A percentile compares a stretch with the other conserved stretches of the same genome.
These are phyloP conservation scores for Pseudocercospora macadamiae DNA, from an alignment of 2,329 filamentous ascomycete species.

Conservation along the genomic window DNA sequence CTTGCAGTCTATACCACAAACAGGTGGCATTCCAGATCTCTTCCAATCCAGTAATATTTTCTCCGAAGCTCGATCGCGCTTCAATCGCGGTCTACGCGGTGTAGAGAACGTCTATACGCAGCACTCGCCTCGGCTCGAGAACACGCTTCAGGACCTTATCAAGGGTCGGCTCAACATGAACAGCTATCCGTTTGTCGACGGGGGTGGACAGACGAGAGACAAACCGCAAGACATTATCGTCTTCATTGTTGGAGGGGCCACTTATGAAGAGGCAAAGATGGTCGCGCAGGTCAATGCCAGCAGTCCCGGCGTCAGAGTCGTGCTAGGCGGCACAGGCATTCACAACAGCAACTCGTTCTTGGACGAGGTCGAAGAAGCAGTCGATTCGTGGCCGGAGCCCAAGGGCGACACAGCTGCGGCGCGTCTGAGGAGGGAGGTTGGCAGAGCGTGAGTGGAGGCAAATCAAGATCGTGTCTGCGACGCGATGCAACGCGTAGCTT, in stretches of 20 bases:
- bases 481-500: too few relatives aligned
- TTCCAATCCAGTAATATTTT: slow-evolving; percentile 93
- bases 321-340: slow-evolving; percentile 83
- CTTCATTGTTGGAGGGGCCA: slow-evolving; percentile 90
- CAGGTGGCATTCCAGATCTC: slow-evolving; percentile 80
- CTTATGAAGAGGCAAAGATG: slow-evolving; percentile 96
- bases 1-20: slow-evolving; percentile 68
- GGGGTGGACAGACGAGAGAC: slow-evolving; percentile 81
- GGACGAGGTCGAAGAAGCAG: slow-evolving; percentile 88
- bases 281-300: slow-evolving; percentile 93
- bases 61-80: slow-evolving; percentile 79
- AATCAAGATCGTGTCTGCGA: too few relatives aligned
- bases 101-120: slow-evolving; percentile 99
- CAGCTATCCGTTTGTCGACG: slow-evolving; percentile 92
- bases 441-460: slow-evolving; percentile 42
- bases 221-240: slow-evolving; percentile 96
- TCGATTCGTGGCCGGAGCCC: slow-evolving; percentile 80
- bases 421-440: slow-evolving; percentile 64
- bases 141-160: slow-evolving; percentile 87
- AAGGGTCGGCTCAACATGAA: slow-evolving; percentile 85
- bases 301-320: slow-evolving; percentile 83
- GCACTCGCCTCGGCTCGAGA: slow-evolving; percentile 85
- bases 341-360: slow-evolving; percentile 88
- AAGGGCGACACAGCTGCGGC: slow-evolving; percentile 62
- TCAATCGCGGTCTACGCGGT: slow-evolving; percentile 86